Evolutionary conservation across 495 filamentous ascomycete genomes (phyloP).

Genomic region (Viridothelium virens): DNA sequence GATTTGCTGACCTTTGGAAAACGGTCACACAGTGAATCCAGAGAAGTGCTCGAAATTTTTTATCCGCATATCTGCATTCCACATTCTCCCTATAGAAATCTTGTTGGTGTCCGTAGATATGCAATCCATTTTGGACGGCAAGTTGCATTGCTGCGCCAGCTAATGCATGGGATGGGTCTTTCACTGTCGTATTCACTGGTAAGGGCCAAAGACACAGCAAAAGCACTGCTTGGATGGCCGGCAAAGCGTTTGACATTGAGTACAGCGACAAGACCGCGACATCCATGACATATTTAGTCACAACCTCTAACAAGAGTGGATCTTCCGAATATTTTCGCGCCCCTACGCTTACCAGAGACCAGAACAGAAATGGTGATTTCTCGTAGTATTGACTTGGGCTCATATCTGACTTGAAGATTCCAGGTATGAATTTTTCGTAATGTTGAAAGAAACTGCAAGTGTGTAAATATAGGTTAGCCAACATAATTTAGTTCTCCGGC

Average conservation of each 20-base stretch:
- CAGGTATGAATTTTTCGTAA: constrained; percentile 4
- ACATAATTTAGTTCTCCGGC: not conserved
- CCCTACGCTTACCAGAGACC: not conserved
- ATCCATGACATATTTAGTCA: constrained; percentile 1
- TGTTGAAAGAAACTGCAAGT: not conserved
- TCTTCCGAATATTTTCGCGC: constrained; percentile 1
- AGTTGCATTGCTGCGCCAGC: constrained; percentile 9
- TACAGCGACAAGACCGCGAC: not conserved
- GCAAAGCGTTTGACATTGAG: constrained; percentile 5
- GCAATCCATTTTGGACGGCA: constrained; percentile 6
- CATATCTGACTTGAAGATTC: not conserved
- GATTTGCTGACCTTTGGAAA: constrained; percentile 7
- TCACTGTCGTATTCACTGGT: constrained; percentile 1
- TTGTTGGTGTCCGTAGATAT: not conserved
- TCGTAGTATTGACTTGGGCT: not conserved
- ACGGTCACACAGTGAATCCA: not conserved
- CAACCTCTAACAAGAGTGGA: not conserved
- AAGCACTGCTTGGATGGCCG: not conserved
- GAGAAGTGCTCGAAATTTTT: not conserved
- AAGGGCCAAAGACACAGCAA: constrained; percentile 7
- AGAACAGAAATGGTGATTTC: constrained; percentile 7
- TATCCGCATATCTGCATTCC: not conserved
- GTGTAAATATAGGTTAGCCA: not conserved
- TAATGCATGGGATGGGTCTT: constrained; percentile 5
- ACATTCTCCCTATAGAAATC: constrained; percentile 4